Percentiles rank a stretch among this genome's conserved stretches.
Conservation (phyloP, 495 filamentous ascomycete species). For the Corynascus novoguineensis region DNA sequence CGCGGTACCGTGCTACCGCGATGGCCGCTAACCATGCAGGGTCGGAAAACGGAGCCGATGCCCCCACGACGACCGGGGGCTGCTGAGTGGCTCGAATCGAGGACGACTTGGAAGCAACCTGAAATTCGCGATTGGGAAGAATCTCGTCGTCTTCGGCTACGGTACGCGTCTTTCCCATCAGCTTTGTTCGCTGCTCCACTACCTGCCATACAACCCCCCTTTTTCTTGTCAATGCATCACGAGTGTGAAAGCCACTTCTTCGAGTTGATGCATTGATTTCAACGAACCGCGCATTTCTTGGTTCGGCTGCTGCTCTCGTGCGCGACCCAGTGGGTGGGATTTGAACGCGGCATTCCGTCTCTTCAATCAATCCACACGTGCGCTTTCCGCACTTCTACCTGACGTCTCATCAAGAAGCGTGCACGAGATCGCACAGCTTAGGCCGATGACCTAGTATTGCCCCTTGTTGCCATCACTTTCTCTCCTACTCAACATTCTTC, state of each 20-base stretch:
- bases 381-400: neutral
- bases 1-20: constrained; percentile 24
- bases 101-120: neutral
- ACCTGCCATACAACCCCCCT: constrained; percentile 5
- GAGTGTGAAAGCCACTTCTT: constrained; percentile 2
- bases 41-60: constrained; percentile 9
- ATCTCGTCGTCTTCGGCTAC: constrained; percentile 18
- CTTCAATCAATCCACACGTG: neutral
- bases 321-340: neutral
- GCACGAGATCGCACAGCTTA: neutral
- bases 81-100: constrained; percentile 13
- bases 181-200: constrained; percentile 14
- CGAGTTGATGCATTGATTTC: neutral
- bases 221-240: constrained; percentile 4
- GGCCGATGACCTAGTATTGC: neutral
- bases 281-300: no score
- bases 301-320: neutral
- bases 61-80: constrained; percentile 14
- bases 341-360: neutral
- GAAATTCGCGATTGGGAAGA: constrained; percentile 12
- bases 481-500: no score
- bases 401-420: neutral
- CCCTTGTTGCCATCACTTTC: no score
- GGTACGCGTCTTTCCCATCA: constrained; percentile 27
- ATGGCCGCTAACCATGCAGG: constrained; percentile 23